Base-by-base conservation (phyloP, 2,329 filamentous ascomycete species). In the Daldinia eschscholtzii region DNA sequence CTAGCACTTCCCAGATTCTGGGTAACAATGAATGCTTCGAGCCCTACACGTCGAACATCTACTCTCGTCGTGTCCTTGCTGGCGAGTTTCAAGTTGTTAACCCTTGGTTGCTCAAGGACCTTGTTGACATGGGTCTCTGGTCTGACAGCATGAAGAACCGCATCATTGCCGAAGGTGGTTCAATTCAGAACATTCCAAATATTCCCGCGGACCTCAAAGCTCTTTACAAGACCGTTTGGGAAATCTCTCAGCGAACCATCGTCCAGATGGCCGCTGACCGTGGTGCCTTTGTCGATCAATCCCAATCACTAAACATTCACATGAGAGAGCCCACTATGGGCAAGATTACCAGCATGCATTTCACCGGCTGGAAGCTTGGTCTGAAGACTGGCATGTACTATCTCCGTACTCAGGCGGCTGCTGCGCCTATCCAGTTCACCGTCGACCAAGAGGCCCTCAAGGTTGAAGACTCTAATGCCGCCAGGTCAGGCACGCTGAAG, bases 381-480 rank as follows among this genome's bases (percentile, higher is more conserved):
- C 89, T 99, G 75, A 99, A 99, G 92, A 99, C 96, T 39, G 96
- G 96, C 85, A 98, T 99, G 96, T 99, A 99, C 90, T 99, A 99
- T 84, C 91, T 99, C 76, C 93, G 96, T 77, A 99, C 96, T 55
- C 96, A 97, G 90, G 96, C 96, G 71, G 96, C 96, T 39, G 94
- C 94, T 18, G 94, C 94, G 53, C 96, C 96, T 61, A 99, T 99
- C 74, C 96, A 99, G 83, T 99, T 99, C 86, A 99, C 96, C 4
- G 96, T 99, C 78, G 96, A 99, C 80, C 95, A 99, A 83, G 93
- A 97, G 82, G 92, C 93, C 64, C 90, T 99, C 75, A 93, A 94
- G 84, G 89, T 97, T 53, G 89, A 89, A 42, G 96, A 99, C 79
- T 93, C 89, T 72, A 93, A 91, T 75, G 84, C 94, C 53, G 89